Evolutionary conservation across 2,329 filamentous ascomycete genomes (phyloP), one percentile per base, ranked within the genome.

Genomic region (Trichoderma atroviride): DNA sequence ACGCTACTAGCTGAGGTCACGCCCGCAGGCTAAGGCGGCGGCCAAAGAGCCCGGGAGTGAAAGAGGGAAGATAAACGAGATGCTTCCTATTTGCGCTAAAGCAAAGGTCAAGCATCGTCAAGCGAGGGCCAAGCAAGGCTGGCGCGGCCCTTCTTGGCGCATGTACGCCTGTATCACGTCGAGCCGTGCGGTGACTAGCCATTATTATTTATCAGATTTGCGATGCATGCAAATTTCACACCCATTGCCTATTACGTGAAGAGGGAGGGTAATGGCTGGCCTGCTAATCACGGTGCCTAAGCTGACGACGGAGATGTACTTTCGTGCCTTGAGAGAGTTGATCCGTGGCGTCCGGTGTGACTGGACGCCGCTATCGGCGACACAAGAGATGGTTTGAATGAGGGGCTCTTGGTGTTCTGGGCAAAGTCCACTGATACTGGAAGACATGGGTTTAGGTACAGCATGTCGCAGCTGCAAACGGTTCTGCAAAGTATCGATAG

Each of bases 211-310:
- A 69, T 69, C 66, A 69, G 66, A 69, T 69, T 57, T 61, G 35
- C 31, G 24, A 40, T 40, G 53, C 40, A 58, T 33, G 63, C 27
- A 33, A 57, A 50, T 47, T 50, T 40, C n/a, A 33, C 59, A 16
- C 65, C 63, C 63, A 66, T 24, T 33, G 27, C 29, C 29, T 55
- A 70, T 68, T 68, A 68, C 69, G 69, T 58, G 58, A 70, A 70
- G 69, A 43, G 50, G 69, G 62, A 68, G 69, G 50, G 69, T 68
- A 70, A 70, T 68, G 52, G 53, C 31, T 50, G 55, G 29, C 40
- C 43, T 60, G 43, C 61, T 62, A 69, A 69, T 69, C 58, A 63
- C 37, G 33, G 57, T 27, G 31, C 33, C 40, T 14, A 50, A 60
- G 47, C 55, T 47, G 47, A 22, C 10, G 13, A 29, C 11, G 19